These are phyloP conservation scores for Starmerella bombi DNA, from an alignment of 805 yeast genomes.

Conservation along the genomic window DNA sequence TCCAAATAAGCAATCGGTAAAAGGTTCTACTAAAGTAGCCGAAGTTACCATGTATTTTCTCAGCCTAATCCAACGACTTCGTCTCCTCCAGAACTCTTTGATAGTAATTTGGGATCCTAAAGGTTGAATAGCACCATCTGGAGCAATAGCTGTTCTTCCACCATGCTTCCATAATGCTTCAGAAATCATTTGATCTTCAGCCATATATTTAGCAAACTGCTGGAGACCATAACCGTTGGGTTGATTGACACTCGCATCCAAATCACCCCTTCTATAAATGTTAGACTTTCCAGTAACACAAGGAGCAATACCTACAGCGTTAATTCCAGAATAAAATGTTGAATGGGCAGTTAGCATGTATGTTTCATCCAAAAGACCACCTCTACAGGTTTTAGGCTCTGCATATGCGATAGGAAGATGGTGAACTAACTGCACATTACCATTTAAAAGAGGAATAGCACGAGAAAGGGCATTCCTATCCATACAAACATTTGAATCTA, in stretches of 20 bases:
- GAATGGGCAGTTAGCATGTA: conserved; percentile 73
- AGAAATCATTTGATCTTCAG: conserved; percentile 88
- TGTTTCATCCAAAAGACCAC: conserved; percentile 71
- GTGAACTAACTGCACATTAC: conserved; percentile 51
- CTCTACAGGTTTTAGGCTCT: conserved; percentile 27
- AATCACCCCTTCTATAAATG: conserved; percentile 51
- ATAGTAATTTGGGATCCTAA: conserved; percentile 30
- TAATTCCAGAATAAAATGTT: conserved; percentile 69
- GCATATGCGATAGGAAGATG: conserved; percentile 46
- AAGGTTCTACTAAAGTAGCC: conserved; percentile 76
- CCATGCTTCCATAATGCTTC: conserved; percentile 69
- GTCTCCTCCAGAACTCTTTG: conserved; percentile 47
- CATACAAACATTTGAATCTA: conserved; percentile 79
- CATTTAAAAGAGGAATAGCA: conserved; percentile 40
- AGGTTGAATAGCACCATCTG: conserved; percentile 73
- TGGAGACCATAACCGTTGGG: conserved; percentile 36
- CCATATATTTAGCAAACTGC: conserved; percentile 67
- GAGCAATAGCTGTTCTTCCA: conserved; percentile 64
- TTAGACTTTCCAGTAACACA: conserved; percentile 89
- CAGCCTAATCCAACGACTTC: conserved; percentile 77
- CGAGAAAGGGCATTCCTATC: conserved; percentile 49
- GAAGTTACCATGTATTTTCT: conserved; percentile 75
- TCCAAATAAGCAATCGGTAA: conserved; percentile 61
- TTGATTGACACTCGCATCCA: conserved; percentile 30
- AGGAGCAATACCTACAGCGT: conserved; percentile 62